Evolutionary conservation across 2,329 filamentous ascomycete species (phyloP).

Genomic region (Sporothrix brasiliensis): DNA sequence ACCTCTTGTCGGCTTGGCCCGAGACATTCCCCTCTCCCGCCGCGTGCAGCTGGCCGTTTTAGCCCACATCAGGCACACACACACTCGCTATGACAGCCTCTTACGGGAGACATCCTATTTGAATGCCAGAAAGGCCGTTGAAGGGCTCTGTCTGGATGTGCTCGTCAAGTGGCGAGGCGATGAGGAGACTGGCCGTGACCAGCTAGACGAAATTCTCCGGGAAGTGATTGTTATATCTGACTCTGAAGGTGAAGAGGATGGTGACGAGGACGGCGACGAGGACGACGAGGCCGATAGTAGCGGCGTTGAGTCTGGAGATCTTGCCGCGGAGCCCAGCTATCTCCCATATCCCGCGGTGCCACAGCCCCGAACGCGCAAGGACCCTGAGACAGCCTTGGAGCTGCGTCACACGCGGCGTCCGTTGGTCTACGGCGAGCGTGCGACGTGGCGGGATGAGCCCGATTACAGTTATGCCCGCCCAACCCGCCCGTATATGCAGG

Average conservation of each 20-base stretch:
- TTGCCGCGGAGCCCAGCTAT: slow-evolving; percentile 17
- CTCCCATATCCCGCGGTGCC: slow-evolving; percentile 5
- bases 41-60: slow-evolving; percentile 67
- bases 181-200: slow-evolving; percentile 68
- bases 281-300: slow-evolving; percentile 42
- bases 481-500: background rate
- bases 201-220: slow-evolving; percentile 67
- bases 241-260: slow-evolving; percentile 53
- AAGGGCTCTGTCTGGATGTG: slow-evolving; percentile 63
- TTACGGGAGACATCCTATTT: slow-evolving; percentile 61
- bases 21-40: slow-evolving; percentile 60
- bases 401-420: background rate
- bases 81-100: slow-evolving; percentile 66
- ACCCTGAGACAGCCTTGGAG: background rate
- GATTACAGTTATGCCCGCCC: background rate
- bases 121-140: slow-evolving; percentile 64
- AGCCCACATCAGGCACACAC: slow-evolving; percentile 67
- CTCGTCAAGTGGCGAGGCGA: slow-evolving; percentile 74
- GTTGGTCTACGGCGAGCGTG: background rate
- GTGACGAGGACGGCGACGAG: slow-evolving; percentile 42
- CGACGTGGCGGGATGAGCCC: slow-evolving; percentile 9
- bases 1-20: slow-evolving; percentile 60
- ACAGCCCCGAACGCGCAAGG: background rate
- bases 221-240: slow-evolving; percentile 70
- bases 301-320: slow-evolving; percentile 30